Percentiles rank a stretch among this genome's conserved stretches.
Conservation (phyloP, 169 alveolate genomes). For the Plasmodium falciparum region DNA sequence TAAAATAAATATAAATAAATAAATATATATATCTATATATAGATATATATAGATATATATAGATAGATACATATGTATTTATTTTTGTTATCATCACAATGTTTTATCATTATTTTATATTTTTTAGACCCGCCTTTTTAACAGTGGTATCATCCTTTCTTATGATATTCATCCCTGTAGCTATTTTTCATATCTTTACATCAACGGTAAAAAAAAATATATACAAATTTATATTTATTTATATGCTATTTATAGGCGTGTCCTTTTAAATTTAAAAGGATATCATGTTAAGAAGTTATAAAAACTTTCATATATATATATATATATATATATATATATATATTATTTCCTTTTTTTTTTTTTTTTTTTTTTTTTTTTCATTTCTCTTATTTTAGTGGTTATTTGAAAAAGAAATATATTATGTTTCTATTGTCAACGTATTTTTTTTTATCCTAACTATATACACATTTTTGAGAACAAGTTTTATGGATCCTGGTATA, state of each 20-base stretch:
- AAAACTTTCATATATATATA: neutral
- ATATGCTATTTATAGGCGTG: neutral
- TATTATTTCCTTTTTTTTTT: neutral
- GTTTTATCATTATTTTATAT: neutral
- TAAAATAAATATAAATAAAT: neutral
- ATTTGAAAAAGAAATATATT: constrained; percentile 64
- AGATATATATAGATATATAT: neutral
- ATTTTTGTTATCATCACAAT: neutral
- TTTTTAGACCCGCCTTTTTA: constrained; percentile 56
- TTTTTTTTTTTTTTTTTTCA: constrained; percentile 7
- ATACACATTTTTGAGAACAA: constrained; percentile 65
- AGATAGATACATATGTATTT: neutral
- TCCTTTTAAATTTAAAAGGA: neutral
- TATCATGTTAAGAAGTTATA: neutral
- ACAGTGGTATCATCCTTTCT: constrained; percentile 68
- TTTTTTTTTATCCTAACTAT: constrained; percentile 58
- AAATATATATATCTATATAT: neutral
- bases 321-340: constrained; percentile 14
- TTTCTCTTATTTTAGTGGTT: constrained; percentile 38
- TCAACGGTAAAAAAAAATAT: constrained; percentile 57
- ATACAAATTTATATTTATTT: neutral
- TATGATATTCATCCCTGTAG: constrained; percentile 73
- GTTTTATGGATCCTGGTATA: constrained; percentile 79
- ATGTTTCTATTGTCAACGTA: constrained; percentile 33
- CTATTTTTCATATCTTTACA: constrained; percentile 71